Evolutionary conservation across 1,284 basidiomycete genomes (phyloP).

Genomic region (Trichosporon faecale): DNA sequence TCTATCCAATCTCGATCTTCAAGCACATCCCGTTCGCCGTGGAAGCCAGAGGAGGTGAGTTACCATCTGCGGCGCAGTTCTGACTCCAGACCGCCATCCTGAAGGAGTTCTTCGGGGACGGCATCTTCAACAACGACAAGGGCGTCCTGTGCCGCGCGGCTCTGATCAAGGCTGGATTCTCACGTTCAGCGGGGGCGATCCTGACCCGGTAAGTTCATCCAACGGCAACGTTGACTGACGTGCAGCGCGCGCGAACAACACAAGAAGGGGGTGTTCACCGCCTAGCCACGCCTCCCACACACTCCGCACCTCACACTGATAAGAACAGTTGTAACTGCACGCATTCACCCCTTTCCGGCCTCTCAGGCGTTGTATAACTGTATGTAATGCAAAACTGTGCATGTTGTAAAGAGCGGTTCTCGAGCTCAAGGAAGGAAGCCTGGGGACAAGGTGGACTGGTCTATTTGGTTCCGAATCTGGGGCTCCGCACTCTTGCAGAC

Average conservation of each 20-base stretch:
- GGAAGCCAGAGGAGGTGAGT: neutral
- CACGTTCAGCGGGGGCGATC: neutral
- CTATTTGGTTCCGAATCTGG: neutral
- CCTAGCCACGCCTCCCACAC: neutral
- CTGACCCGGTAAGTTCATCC: neutral
- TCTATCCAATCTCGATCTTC: neutral
- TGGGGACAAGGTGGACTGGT: too few relatives aligned
- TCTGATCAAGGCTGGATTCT: neutral
- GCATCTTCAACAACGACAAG: neutral
- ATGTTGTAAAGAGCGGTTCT: slow-evolving; percentile 9
- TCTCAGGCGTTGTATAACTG: neutral
- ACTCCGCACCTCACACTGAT: neutral
- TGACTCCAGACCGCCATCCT: slow-evolving; percentile 4
- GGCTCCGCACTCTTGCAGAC: neutral
- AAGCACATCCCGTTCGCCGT: neutral
- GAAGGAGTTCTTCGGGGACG: neutral
- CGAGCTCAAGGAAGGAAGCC: too few relatives aligned
- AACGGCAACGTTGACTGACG: neutral
- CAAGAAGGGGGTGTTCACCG: neutral
- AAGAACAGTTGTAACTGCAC: neutral
- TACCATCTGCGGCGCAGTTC: too few relatives aligned
- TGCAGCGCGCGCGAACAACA: neutral
- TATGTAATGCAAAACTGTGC: slow-evolving; percentile 4
- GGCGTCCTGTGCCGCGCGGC: neutral
- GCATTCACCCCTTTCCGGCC: neutral